Evolutionary conservation across 1,139 yeast genomes (phyloP).

Genomic region (Debaryomyces sp.): DNA sequence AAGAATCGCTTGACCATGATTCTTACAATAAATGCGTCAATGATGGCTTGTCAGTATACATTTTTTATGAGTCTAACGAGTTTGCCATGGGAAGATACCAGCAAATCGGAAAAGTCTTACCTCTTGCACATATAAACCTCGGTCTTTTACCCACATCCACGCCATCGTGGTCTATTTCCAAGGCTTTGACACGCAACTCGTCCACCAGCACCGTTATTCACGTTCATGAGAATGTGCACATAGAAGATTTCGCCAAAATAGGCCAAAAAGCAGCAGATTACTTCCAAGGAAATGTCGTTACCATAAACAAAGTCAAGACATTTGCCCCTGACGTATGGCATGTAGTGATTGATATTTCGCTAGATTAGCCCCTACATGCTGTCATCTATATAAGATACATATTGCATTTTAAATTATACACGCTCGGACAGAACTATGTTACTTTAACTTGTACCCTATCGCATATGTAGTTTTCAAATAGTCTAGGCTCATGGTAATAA

Average conservation of each 20-base stretch:
- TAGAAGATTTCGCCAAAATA: constrained; percentile 43
- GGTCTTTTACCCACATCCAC: constrained; percentile 76
- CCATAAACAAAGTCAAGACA: constrained; percentile 69
- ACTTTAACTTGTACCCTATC: not conserved
- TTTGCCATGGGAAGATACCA: constrained; percentile 45
- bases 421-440: not conserved
- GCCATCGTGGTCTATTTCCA: constrained; percentile 59
- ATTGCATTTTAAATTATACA: not conserved
- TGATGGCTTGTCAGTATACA: constrained; percentile 27
- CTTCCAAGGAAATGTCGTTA: constrained; percentile 22
- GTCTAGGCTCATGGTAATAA: not conserved
- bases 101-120: constrained; percentile 20
- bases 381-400: not conserved
- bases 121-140: constrained; percentile 67
- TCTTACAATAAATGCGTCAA: constrained; percentile 10
- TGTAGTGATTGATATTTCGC: constrained; percentile 57
- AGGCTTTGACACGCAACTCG: constrained; percentile 21
- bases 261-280: constrained; percentile 12
- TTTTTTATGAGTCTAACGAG: constrained; percentile 68
- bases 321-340: constrained; percentile 91
- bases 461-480: not conserved
- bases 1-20: constrained; percentile 30
- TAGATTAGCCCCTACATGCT: not conserved
- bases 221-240: constrained; percentile 75
- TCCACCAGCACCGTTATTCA: constrained; percentile 47